phyloP scores from a whole-genome alignment of 345 rosid genomes.

The Viola odorata region DNA sequence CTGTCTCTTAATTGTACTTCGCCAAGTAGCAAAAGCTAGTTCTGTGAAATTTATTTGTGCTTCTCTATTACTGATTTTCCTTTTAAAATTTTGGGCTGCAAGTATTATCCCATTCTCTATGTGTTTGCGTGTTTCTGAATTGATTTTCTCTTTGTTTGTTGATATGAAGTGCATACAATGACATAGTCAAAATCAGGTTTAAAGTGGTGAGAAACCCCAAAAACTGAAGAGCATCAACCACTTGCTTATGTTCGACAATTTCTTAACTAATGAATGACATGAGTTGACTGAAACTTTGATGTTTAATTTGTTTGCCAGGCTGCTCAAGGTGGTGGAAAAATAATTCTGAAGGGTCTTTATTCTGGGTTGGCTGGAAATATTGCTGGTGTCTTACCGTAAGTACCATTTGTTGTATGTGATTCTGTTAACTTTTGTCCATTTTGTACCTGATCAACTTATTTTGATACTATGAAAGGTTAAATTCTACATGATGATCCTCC shows the following conservation, averaged over 20 bases:
- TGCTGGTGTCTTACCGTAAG: slow-evolving; percentile 95
- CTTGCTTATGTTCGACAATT: not conserved
- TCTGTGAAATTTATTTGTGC: too few species aligned
- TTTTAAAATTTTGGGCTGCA: too few species aligned
- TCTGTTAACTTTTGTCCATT: not conserved
- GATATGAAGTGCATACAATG: too few species aligned
- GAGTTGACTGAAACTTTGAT: not conserved
- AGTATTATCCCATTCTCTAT: too few species aligned
- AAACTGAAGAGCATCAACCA: too few species aligned
- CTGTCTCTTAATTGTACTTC: too few species aligned
- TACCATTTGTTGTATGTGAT: slow-evolving; percentile 10
- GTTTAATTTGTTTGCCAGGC: slow-evolving; percentile 38
- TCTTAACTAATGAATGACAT: not conserved
- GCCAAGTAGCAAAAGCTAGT: too few species aligned
- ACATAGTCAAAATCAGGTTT: too few species aligned
- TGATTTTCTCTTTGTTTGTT: too few species aligned
- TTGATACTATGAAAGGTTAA: not conserved
- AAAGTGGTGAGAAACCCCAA: too few species aligned
- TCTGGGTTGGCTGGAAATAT: slow-evolving; percentile 93
- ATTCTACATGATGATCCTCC: not conserved
- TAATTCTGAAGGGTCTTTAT: slow-evolving; percentile 77
- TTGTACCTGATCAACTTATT: not conserved
- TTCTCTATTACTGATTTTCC: too few species aligned
- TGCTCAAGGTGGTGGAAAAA: slow-evolving; percentile 81
- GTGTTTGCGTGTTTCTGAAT: too few species aligned